Evolutionary conservation across 2,329 filamentous ascomycete genomes (phyloP).

Genomic region (Ophiostoma himal-ulmi): DNA sequence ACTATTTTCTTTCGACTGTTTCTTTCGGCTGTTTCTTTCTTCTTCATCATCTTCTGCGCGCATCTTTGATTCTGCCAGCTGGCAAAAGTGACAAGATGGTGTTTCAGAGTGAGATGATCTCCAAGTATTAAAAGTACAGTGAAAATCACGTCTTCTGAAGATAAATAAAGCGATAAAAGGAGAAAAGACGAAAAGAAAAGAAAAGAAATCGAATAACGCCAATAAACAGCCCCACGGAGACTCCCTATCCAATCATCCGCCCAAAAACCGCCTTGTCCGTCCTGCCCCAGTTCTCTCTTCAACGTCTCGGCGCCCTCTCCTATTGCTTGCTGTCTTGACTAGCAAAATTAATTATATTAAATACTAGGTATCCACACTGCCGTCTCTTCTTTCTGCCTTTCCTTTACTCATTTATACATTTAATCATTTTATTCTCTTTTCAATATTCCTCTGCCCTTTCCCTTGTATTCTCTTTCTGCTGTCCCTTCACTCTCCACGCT

Average conservation of each 20-base stretch:
- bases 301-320: constrained; percentile 4
- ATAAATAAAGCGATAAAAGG: neutral
- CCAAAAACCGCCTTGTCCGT: neutral
- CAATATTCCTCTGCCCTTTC: neutral
- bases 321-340: neutral
- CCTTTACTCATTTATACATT: neutral
- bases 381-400: neutral
- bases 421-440: neutral
- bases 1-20: neutral
- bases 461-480: neutral
- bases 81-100: neutral
- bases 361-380: neutral
- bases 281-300: neutral
- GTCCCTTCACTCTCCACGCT: no score
- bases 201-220: neutral
- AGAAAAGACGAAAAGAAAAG: neutral
- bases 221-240: neutral
- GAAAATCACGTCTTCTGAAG: neutral
- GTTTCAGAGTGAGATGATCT: neutral
- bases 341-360: neutral
- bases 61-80: neutral
- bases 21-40: neutral
- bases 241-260: neutral
- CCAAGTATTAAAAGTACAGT: neutral
- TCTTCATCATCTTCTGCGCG: neutral